These are phyloP conservation scores for Mortierella sp. DNA, from an alignment of 371 early-diverging fungal genomes.

Conservation along the genomic window DNA sequence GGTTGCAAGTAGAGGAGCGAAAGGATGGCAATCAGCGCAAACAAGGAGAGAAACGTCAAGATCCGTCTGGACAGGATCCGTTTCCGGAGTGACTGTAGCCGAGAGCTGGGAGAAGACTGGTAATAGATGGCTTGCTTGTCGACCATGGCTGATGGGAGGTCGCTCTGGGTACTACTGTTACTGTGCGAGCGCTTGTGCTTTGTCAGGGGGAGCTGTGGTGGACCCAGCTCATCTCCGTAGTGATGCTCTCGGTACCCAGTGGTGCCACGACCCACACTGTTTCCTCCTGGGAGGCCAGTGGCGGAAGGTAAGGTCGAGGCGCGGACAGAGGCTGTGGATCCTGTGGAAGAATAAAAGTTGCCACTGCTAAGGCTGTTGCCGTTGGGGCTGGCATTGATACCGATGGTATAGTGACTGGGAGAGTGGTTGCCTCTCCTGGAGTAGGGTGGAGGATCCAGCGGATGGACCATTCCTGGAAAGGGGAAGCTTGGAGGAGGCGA, in stretches of 20 bases:
- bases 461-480: conserved; percentile 42
- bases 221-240: conserved; percentile 7
- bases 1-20: conserved; percentile 43
- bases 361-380: conserved; percentile 38
- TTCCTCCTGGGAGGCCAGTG: conserved; percentile 36
- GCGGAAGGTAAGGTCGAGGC: conserved; percentile 36
- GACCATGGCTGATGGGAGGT: conserved; percentile 49
- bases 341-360: conserved; percentile 43
- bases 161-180: conserved; percentile 43
- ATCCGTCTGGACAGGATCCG: conserved; percentile 27
- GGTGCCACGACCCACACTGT: conserved; percentile 24
- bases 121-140: conserved; percentile 52
- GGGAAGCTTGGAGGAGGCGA: conserved; percentile 51
- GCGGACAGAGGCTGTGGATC: conserved; percentile 34
- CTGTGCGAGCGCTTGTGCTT: conserved; percentile 38
- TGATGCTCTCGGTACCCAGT: background rate
- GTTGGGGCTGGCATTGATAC: background rate
- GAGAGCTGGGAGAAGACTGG: conserved; percentile 19
- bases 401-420: conserved; percentile 6
- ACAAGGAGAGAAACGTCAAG: conserved; percentile 17
- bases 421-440: conserved; percentile 41
- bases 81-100: conserved; percentile 34
- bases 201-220: conserved; percentile 4
- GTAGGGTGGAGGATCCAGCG: conserved; percentile 52
- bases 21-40: conserved; percentile 33